These are phyloP conservation scores for Globisporangium paddicum DNA, from an alignment of 352 stramenopile species.

Conservation along the genomic window DNA sequence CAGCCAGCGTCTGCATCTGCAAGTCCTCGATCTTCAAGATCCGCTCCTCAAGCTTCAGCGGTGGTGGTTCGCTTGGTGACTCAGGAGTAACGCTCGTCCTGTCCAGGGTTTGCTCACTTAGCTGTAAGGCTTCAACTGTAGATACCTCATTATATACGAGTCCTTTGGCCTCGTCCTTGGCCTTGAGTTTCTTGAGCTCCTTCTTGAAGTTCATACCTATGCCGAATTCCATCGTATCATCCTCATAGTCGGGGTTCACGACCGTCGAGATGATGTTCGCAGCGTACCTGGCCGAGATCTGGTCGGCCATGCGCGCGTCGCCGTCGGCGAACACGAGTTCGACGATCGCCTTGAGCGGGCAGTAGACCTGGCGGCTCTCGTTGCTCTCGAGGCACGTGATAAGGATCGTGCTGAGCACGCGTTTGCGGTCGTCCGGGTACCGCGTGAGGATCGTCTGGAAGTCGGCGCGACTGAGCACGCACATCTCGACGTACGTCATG, in stretches of 20 bases:
- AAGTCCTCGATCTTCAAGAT: not conserved
- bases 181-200: slow-evolving; percentile 15
- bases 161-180: not conserved
- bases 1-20: not conserved
- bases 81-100: too few species aligned
- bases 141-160: too few species aligned
- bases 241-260: slow-evolving; percentile 14
- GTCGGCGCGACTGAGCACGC: slow-evolving; percentile 25
- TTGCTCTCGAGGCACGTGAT: slow-evolving; percentile 20
- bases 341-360: slow-evolving; percentile 21
- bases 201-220: slow-evolving; percentile 16
- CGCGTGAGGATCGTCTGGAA: slow-evolving; percentile 30
- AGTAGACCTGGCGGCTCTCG: slow-evolving; percentile 13
- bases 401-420: slow-evolving; percentile 20
- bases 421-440: slow-evolving; percentile 21
- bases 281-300: slow-evolving; percentile 13
- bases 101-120: too few species aligned
- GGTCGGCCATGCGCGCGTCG: not conserved
- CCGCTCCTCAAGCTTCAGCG: not conserved
- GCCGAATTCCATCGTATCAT: slow-evolving; percentile 21
- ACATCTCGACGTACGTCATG: slow-evolving; percentile 44
- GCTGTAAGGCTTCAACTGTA: too few species aligned
- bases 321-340: slow-evolving; percentile 5
- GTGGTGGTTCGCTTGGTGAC: too few species aligned
- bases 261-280: slow-evolving; percentile 16